A percentile compares a stretch with the other conserved stretches of the same genome.
These are phyloP conservation scores for Daldinia eschscholtzii DNA, from an alignment of 2,329 filamentous ascomycete genomes.

Conservation along the genomic window DNA sequence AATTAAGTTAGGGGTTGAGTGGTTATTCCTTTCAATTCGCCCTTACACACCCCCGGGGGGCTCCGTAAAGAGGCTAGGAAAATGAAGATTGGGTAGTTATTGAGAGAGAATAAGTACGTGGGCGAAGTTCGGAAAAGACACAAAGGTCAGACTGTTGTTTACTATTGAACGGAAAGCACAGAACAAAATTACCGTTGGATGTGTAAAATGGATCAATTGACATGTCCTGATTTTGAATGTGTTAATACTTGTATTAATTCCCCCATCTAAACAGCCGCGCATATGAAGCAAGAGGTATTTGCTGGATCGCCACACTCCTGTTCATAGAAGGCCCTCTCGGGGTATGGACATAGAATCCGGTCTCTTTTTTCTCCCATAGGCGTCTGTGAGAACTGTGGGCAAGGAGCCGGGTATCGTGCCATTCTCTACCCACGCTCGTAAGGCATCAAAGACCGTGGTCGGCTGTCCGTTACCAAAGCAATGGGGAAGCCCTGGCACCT, in stretches of 20 bases:
- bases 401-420: background rate
- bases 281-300: background rate
- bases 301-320: background rate
- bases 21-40: background rate
- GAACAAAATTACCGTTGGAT: background rate
- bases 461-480: background rate
- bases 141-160: background rate
- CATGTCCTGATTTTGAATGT: background rate
- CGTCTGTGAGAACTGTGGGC: background rate
- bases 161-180: background rate
- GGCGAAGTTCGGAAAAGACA: background rate
- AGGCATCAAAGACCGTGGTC: background rate
- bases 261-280: background rate
- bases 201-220: background rate
- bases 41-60: background rate
- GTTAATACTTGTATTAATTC: background rate
- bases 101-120: background rate
- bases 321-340: background rate
- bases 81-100: background rate
- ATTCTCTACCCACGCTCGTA: background rate
- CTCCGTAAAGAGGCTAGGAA: background rate
- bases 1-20: background rate
- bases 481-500: background rate
- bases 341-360: background rate
- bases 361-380: background rate